Percentiles rank a stretch among this genome's conserved stretches.
Conservation (phyloP, 169 alveolate genomes). For the Miamiensis avidus region DNA sequence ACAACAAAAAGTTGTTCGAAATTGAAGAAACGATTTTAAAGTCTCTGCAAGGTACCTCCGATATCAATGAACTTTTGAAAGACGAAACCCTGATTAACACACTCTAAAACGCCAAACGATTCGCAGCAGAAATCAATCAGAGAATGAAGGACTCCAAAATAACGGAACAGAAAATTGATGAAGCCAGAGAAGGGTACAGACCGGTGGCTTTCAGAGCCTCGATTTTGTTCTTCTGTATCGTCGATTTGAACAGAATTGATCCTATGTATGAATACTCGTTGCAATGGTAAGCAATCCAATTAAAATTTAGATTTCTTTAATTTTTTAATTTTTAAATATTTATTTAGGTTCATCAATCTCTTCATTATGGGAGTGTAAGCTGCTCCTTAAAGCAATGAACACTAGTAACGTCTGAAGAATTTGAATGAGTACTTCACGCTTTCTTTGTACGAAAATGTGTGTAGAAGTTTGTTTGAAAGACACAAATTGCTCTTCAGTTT, state of each 20-base stretch:
- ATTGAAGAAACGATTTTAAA: conserved; percentile 85
- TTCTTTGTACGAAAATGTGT: conserved; percentile 89
- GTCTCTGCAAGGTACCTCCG: conserved; percentile 78
- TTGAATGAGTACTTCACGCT: conserved; percentile 89
- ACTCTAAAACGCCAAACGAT: conserved; percentile 68
- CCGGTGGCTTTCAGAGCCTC: conserved; percentile 94
- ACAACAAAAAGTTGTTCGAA: conserved; percentile 73
- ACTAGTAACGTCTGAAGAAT: conserved; percentile 81
- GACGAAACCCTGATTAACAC: conserved; percentile 74
- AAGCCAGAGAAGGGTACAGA: conserved; percentile 90
- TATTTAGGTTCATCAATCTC: conserved; percentile 90
- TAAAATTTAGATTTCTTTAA: too few species aligned
- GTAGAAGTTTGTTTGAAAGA: conserved; percentile 92
- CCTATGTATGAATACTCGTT: conserved; percentile 96
- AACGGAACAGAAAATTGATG: conserved; percentile 92
- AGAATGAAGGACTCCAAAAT: conserved; percentile 90
- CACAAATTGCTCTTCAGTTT: conserved; percentile 89
- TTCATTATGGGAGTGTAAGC: conserved; percentile 88
- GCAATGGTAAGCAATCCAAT: too few species aligned
- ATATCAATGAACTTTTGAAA: conserved; percentile 65
- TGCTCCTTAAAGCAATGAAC: conserved; percentile 74
- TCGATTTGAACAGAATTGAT: conserved; percentile 91
- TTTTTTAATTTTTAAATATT: too few species aligned
- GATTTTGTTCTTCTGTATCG: conserved; percentile 91
- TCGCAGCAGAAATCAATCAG: conserved; percentile 87